phyloP scores from a whole-genome alignment of 1,139 yeast genomes.

The Pneumocystis murina region DNA sequence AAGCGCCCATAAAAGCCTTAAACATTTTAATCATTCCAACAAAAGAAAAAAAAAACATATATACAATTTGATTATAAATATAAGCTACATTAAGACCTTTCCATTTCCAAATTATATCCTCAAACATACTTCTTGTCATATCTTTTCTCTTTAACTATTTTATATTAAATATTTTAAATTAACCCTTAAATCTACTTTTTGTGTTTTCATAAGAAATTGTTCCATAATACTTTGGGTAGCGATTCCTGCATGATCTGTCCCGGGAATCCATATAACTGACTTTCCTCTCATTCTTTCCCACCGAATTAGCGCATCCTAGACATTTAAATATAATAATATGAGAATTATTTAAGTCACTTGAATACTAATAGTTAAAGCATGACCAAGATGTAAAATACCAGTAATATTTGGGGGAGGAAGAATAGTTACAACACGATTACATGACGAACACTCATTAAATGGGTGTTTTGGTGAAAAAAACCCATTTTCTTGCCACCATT shows the following conservation, averaged over 20 bases:
- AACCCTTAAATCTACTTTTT: constrained; percentile 1
- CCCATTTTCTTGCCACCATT: neutral
- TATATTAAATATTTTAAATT: neutral
- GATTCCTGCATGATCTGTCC: constrained; percentile 14
- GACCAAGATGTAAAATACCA: constrained; percentile 12
- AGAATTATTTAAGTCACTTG: constrained; percentile 1
- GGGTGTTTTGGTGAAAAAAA: neutral
- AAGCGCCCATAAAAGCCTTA: constrained; percentile 8
- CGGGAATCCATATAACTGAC: constrained; percentile 10
- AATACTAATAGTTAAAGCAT: constrained; percentile 12
- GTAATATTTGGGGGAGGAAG: constrained; percentile 14
- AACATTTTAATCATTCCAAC: neutral
- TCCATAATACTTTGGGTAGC: constrained; percentile 12
- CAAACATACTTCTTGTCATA: constrained; percentile 5
- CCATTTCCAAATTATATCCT: constrained; percentile 4
- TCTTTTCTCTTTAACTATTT: constrained; percentile 1
- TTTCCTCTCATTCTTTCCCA: constrained; percentile 7
- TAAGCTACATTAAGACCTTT: neutral
- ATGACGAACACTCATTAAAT: neutral
- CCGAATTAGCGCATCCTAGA: constrained; percentile 8
- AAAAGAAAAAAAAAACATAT: neutral
- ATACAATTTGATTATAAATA: constrained; percentile 2
- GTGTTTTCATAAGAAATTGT: constrained; percentile 4
- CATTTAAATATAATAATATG: neutral
- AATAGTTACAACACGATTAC: neutral